phyloP scores from a whole-genome alignment of 352 stramenopile genomes.

The Pelagophyceae sp. region DNA sequence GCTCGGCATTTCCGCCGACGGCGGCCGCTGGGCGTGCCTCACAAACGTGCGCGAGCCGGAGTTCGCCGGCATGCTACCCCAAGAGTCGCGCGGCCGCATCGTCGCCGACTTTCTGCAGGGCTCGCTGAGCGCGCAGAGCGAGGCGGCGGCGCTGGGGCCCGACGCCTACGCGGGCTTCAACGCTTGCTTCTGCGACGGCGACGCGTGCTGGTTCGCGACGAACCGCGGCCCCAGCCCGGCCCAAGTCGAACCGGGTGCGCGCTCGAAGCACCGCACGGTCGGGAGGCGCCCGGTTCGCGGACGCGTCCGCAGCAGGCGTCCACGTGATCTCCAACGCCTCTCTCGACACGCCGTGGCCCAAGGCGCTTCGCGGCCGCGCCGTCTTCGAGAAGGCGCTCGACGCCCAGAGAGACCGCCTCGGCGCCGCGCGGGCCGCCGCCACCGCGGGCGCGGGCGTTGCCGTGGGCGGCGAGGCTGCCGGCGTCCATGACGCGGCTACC shows the following conservation, averaged over 20 bases:
- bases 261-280: no score
- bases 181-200: slow-evolving; percentile 29
- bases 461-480: background rate
- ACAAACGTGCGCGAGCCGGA: slow-evolving; percentile 30
- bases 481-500: background rate
- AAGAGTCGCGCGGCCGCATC: slow-evolving; percentile 23
- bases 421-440: background rate
- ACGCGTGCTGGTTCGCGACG: slow-evolving; percentile 25
- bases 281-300: no score
- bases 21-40: slow-evolving; percentile 24
- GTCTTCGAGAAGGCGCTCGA: background rate
- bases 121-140: slow-evolving; percentile 12
- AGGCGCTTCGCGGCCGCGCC: slow-evolving; percentile 22
- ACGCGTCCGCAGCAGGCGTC: no score
- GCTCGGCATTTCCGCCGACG: slow-evolving; percentile 28
- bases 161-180: slow-evolving; percentile 30
- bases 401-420: background rate
- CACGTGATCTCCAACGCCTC: slow-evolving; percentile 36
- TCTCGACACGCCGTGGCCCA: slow-evolving; percentile 36
- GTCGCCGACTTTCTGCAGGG: slow-evolving; percentile 23
- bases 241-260: slow-evolving; percentile 7
- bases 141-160: background rate
- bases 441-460: background rate
- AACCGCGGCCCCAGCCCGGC: slow-evolving; percentile 21
- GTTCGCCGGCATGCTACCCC: background rate